Evolutionary conservation across 768 basidiomycete genomes (phyloP), one percentile per base, ranked within the genome.

Genomic region (Suillus luteus): DNA sequence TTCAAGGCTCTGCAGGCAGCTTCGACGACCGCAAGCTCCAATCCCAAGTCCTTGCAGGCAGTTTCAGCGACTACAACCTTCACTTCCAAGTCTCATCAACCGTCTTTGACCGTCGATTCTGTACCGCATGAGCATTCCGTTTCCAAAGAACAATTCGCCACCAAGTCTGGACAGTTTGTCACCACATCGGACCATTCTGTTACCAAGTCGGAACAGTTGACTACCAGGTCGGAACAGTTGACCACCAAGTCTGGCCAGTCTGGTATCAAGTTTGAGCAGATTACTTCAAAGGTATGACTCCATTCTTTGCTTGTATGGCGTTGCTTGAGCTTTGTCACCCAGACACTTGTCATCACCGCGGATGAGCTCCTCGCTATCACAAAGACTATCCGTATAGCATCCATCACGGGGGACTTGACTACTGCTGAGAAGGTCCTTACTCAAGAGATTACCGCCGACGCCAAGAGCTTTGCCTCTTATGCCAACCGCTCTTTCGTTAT

Each of bases 21-120:
- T n/a, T n/a, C 4, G 19, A 11, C n/a, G 8, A 5, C n/a, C 2
- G 10, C 1, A 11, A n/a, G 1, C n/a, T n/a, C 2, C 1, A 4
- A 46, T n/a, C 11, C 10, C n/a, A 46, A 5, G 10, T n/a, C 4
- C n/a, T 9, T 11, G 44, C n/a, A 48, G 11, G n/a, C 5, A 22
- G n/a, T 2, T 22, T 22, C 1, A 5, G 22, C n/a, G n/a, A 22
- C 46, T 2, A 11, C n/a, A 48, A 12, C 5, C n/a, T 22, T 5
- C n/a, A 11, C 4, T 12, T 12, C 46, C n/a, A 48, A 12, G 11
- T 12, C 46, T n/a, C 19, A 11, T n/a, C 44, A 46, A 46, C n/a
- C n/a, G 10, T 46, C 44, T n/a, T n/a, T 9, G n/a, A n/a, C n/a
- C n/a, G 10, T n/a, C 44, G 19, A n/a, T 0, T 46, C 44, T 19